Evolutionary conservation across 768 basidiomycete species (phyloP), one percentile per base, ranked within the genome.

Genomic region (Cyclocybe cylindracea): DNA sequence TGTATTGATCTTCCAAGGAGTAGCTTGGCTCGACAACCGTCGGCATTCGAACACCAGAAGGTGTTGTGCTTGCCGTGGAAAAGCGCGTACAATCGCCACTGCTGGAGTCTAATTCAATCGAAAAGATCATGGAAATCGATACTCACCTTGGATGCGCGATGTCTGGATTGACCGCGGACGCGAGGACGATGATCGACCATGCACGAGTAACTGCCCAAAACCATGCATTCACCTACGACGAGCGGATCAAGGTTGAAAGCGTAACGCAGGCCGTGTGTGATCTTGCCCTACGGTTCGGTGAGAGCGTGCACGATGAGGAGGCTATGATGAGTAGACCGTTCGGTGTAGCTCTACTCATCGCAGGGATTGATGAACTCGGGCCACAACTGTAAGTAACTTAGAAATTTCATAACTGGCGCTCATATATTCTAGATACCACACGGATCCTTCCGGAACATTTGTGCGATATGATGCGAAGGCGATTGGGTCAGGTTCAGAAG

Each of bases 51-150:
- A 98, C 97, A 32, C 80, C 86, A 36, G 79, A 91, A 61, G 97
- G 97, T 53, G 89, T 94, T 60, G 79, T 98, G 58, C 87, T 99
- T 52, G 97, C 85, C 48, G 94, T 98, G 59, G 97, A 99, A 78
- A 98, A 99, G 76, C 94, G 97, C 70, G 93, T 97, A 46, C 94
- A 97, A 70, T 98, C 95, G 0, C 91, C 94, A 8, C 82, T 99
- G 43, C 84, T 98, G 63, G 97, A 98, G 75, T 86, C 94, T 37
- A 89, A 83, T 56, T 95, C 94, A 49, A 94, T 99, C 65, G 96
- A 99, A 70, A 98, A 98, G 79, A 98, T 98, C 68, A 98, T 99
- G 96, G 97, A 99, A 76, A 98, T 99, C 63, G 97, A 98, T 74
- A 59, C 70, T 10, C 97, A 99, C 74, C 85, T 99, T 53, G 97